Percentiles rank a stretch among this genome's conserved stretches.
Conservation (phyloP, 202 grass and related monocot genomes). For the Digitaria exilis region DNA sequence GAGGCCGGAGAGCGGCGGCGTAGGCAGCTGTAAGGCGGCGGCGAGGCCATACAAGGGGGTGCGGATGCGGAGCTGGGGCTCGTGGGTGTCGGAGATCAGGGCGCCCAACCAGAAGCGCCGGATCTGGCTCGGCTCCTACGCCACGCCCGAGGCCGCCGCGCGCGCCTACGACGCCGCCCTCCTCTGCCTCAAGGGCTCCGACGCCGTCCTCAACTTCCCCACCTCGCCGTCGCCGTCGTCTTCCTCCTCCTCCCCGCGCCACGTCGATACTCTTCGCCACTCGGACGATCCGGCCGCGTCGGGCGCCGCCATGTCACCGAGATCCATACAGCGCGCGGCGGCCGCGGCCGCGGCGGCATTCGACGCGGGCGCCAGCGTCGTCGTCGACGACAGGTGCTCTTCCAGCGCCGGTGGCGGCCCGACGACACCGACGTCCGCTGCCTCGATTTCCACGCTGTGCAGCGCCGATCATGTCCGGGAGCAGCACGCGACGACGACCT, state of each 20-base stretch:
- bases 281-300: not conserved
- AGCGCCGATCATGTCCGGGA: conserved; percentile 9
- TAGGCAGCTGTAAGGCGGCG: not conserved
- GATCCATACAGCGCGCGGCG: conserved; percentile 69
- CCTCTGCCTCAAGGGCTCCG: conserved; percentile 64
- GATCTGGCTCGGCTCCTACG: conserved; percentile 86
- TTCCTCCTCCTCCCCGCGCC: not conserved
- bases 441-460: conserved; percentile 16
- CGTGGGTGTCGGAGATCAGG: conserved; percentile 86
- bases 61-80: conserved; percentile 82
- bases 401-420: conserved; percentile 35
- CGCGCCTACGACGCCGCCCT: conserved; percentile 74
- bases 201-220: conserved; percentile 75
- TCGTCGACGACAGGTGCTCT: conserved; percentile 31
- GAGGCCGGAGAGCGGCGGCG: not conserved
- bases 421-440: conserved; percentile 25
- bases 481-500: conserved; percentile 32
- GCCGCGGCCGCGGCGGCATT: conserved; percentile 57
- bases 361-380: not conserved
- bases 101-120: conserved; percentile 75
- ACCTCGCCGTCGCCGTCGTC: not conserved
- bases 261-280: not conserved
- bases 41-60: conserved; percentile 71
- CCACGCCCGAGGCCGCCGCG: conserved; percentile 66
- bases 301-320: conserved; percentile 50